A percentile compares a stretch with the other conserved stretches of the same genome.
Conservation (phyloP, 768 basidiomycete species). For the Mycena leptocephala region DNA sequence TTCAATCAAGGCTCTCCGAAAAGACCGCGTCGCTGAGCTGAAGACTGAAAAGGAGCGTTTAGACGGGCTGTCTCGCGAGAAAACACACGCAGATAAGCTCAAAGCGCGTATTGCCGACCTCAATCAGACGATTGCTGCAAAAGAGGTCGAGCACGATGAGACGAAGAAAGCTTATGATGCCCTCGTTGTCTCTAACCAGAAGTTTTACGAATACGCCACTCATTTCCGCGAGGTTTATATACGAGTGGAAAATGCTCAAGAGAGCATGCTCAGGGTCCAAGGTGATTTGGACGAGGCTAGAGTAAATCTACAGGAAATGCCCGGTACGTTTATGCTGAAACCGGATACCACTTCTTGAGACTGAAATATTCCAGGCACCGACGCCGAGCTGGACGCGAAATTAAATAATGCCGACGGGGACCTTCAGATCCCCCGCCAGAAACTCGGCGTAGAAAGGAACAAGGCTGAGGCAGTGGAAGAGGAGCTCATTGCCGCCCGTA, state of each 20-base stretch:
- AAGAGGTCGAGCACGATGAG: conserved; percentile 83
- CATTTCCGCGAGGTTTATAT: conserved; percentile 91
- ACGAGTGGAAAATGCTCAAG: conserved; percentile 74
- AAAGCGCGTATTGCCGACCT: conserved; percentile 76
- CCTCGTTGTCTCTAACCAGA: conserved; percentile 78
- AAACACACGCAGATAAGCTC: conserved; percentile 90
- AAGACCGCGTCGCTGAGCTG: conserved; percentile 91
- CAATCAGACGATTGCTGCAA: conserved; percentile 73
- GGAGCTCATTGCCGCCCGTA: conserved; percentile 64
- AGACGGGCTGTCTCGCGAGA: conserved; percentile 84
- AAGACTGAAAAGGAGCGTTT: conserved; percentile 95
- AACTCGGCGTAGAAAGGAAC: conserved; percentile 62
- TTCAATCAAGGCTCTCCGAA: conserved; percentile 90
- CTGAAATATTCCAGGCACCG: conserved; percentile 66
- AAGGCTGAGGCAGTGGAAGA: conserved; percentile 77
- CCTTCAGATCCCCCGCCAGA: conserved; percentile 66
- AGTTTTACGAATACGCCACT: conserved; percentile 87
- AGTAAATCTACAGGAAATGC: conserved; percentile 77
- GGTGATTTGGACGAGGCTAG: conserved; percentile 75
- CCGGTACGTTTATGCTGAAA: conserved; percentile 60
- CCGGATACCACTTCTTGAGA: background rate
- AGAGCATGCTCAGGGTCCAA: conserved; percentile 74
- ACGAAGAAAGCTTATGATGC: conserved; percentile 77
- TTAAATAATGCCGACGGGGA: conserved; percentile 74
- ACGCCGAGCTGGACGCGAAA: conserved; percentile 78